A percentile compares a stretch with the other conserved stretches of the same genome.
Evolutionary conservation across 192 early-diverging fungal species (phyloP).

Genomic region (Gonapodya sp.): DNA sequence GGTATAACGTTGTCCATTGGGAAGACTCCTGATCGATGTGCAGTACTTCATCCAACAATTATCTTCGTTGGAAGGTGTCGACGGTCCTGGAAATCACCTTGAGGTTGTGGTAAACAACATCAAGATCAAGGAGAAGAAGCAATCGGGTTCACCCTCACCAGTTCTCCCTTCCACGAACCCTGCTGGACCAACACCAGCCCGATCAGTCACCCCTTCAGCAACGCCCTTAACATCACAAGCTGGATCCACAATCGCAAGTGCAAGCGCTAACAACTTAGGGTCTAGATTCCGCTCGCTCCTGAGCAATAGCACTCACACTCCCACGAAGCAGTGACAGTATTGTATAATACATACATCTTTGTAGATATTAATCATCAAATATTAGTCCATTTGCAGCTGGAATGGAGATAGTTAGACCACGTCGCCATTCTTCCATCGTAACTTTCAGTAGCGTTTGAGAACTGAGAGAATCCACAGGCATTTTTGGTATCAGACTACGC

Average conservation of each 20-base stretch:
- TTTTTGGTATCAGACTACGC: not conserved
- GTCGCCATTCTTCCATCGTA: not conserved
- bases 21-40: constrained; percentile 64
- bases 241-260: not conserved
- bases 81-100: constrained; percentile 63
- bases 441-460: not conserved
- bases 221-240: not conserved
- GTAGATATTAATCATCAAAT: not conserved
- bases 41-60: constrained; percentile 61
- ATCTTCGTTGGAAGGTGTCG: constrained; percentile 53
- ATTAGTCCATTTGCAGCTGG: not conserved
- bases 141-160: not conserved
- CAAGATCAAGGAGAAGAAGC: constrained; percentile 49
- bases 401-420: not conserved
- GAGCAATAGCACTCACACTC: not conserved
- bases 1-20: not conserved
- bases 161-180: not conserved
- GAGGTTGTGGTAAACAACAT: constrained; percentile 76
- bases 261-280: not conserved
- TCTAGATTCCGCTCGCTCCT: not conserved
- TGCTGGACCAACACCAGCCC: not conserved
- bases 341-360: not conserved
- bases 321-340: not conserved
- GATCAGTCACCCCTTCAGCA: not conserved
- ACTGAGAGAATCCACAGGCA: not conserved